These are phyloP conservation scores for Lichenothelia convexa DNA, from an alignment of 495 filamentous ascomycete species.

Conservation along the genomic window DNA sequence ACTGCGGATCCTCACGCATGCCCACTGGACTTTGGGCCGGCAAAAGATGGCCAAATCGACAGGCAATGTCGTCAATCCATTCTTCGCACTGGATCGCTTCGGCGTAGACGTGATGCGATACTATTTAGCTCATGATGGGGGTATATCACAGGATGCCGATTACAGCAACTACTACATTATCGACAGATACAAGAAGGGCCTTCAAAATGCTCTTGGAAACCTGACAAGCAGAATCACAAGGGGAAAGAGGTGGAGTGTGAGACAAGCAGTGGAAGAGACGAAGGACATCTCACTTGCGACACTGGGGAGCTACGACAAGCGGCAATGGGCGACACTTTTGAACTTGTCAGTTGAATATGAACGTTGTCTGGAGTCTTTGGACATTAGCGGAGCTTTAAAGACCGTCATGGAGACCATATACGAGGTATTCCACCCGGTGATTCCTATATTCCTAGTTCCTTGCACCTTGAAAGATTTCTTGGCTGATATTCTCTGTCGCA, in stretches of 20 bases:
- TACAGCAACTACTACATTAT: constrained; percentile 67
- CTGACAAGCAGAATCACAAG: constrained; percentile 49
- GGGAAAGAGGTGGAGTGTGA: constrained; percentile 47
- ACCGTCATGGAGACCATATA: constrained; percentile 44
- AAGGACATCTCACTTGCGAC: not conserved
- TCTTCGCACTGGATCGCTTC: constrained; percentile 78
- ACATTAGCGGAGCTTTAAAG: constrained; percentile 46
- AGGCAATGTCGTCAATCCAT: constrained; percentile 90
- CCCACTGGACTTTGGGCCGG: constrained; percentile 80
- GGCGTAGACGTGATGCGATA: constrained; percentile 75
- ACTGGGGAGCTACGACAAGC: not conserved
- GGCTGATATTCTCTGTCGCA: too few species aligned
- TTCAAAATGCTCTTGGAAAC: constrained; percentile 64
- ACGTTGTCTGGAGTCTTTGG: constrained; percentile 37
- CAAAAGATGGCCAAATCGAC: constrained; percentile 91
- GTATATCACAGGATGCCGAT: constrained; percentile 54
- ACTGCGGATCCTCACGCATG: constrained; percentile 66
- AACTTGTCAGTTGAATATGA: not conserved
- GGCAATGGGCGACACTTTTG: not conserved
- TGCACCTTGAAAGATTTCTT: too few species aligned
- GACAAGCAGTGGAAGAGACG: constrained; percentile 30
- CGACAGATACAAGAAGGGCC: constrained; percentile 54
- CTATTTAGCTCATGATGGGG: constrained; percentile 64
- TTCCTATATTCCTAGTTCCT: not conserved
- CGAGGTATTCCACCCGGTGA: constrained; percentile 29